These are phyloP conservation scores for Basidiobolus meristosporus DNA, from an alignment of 371 early-diverging fungal genomes.

Conservation along the genomic window DNA sequence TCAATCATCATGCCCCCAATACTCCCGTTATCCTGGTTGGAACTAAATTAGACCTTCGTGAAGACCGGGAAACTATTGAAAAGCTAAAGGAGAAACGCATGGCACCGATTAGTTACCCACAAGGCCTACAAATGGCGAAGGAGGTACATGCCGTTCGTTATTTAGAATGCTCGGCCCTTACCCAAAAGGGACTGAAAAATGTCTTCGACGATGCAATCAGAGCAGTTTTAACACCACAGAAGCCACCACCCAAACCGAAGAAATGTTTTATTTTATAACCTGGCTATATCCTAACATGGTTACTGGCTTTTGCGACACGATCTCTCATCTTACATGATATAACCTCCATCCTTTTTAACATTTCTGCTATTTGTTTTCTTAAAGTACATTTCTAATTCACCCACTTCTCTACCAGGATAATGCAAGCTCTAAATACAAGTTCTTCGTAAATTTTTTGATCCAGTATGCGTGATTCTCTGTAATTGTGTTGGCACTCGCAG, in stretches of 20 bases:
- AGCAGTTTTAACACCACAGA: conserved; percentile 55
- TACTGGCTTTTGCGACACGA: no score
- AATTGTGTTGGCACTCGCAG: no score
- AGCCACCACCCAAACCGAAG: conserved; percentile 34
- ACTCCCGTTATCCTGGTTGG: conserved; percentile 48
- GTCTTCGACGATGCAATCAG: conserved; percentile 63
- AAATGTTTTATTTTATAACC: conserved; percentile 50
- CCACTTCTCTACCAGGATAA: no score
- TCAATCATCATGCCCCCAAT: conserved; percentile 32
- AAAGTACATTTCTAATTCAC: no score
- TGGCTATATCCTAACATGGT: no score
- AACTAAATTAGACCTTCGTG: conserved; percentile 46
- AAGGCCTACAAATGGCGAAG: conserved; percentile 53
- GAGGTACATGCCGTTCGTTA: conserved; percentile 63
- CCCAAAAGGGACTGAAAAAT: conserved; percentile 63
- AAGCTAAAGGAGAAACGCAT: conserved; percentile 13
- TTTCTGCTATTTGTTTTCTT: no score
- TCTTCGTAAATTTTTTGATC: no score
- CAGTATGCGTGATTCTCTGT: no score
- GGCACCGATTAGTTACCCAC: conserved; percentile 15
- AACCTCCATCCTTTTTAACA: no score
- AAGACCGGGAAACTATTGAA: conserved; percentile 25
- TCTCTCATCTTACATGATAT: no score
- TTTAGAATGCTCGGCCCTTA: conserved; percentile 73
- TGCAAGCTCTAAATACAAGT: no score